Percentiles rank a stretch among this genome's conserved stretches.
These are phyloP conservation scores for Suillus cothurnatus DNA, from an alignment of 768 basidiomycete genomes.

Conservation along the genomic window DNA sequence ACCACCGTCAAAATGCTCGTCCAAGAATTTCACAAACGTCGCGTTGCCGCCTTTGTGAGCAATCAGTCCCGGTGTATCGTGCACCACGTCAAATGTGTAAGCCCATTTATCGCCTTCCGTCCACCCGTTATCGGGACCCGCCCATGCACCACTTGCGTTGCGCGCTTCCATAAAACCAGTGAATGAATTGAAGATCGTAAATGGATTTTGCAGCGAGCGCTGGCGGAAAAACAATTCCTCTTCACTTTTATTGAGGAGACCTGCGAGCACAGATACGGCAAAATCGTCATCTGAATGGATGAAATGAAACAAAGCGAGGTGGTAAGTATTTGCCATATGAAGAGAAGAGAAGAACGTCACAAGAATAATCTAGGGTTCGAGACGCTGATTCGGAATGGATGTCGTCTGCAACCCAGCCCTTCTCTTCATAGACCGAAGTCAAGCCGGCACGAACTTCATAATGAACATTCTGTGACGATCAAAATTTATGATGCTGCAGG, in stretches of 20 bases:
- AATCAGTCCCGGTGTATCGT: conserved; percentile 66
- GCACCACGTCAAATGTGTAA: conserved; percentile 79
- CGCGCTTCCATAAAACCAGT: conserved; percentile 87
- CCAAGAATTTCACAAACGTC: conserved; percentile 66
- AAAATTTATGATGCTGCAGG: background rate
- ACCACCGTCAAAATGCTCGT: conserved; percentile 55
- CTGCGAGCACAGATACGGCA: conserved; percentile 66
- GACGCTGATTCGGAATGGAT: conserved; percentile 80
- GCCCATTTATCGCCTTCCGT: conserved; percentile 83
- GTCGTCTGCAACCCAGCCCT: conserved; percentile 80
- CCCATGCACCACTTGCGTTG: conserved; percentile 68
- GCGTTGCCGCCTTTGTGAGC: conserved; percentile 63
- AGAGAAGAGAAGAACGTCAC: conserved; percentile 41
- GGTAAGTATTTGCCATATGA: background rate
- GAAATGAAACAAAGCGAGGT: background rate
- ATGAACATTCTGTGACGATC: conserved; percentile 54
- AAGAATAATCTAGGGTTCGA: conserved; percentile 78
- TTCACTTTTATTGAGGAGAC: conserved; percentile 48
- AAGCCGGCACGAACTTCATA: conserved; percentile 84
- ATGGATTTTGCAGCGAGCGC: conserved; percentile 59
- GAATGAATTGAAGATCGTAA: conserved; percentile 61
- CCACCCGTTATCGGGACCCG: conserved; percentile 73
- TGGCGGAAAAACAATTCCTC: conserved; percentile 54
- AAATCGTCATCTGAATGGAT: conserved; percentile 68
- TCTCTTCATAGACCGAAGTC: conserved; percentile 62